A percentile compares a stretch with the other conserved stretches of the same genome.
Conservation (phyloP, 257 asterid genomes). For the Penstemon davidsonii region DNA sequence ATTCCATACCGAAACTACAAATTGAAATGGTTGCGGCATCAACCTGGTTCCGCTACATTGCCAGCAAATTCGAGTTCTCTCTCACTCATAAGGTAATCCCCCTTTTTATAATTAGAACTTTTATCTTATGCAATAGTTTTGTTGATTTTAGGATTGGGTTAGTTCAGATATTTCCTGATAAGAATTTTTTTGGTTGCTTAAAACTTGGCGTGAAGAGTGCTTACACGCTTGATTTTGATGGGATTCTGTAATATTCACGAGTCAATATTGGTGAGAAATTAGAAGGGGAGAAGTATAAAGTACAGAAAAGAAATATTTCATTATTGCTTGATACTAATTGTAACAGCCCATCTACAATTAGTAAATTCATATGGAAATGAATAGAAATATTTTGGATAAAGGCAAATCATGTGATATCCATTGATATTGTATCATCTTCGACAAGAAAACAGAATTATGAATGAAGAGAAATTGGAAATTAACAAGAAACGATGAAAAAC, state of each 20-base stretch:
- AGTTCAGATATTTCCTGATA: not conserved
- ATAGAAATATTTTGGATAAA: no score
- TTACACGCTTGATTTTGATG: slow-evolving; percentile 10
- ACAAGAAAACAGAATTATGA: no score
- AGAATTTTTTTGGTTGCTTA: not conserved
- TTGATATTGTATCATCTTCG: no score
- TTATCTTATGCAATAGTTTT: not conserved
- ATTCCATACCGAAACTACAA: not conserved
- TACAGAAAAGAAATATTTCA: no score
- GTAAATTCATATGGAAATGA: no score
- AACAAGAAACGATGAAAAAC: no score
- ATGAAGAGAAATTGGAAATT: no score
- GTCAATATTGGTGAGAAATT: not conserved
- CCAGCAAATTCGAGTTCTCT: slow-evolving; percentile 48
- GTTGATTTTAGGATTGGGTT: slow-evolving; percentile 1
- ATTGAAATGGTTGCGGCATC: slow-evolving; percentile 59
- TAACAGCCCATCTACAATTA: no score
- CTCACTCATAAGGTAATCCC: slow-evolving; percentile 50
- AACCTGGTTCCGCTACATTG: slow-evolving; percentile 63
- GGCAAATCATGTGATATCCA: no score
- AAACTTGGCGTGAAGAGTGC: not conserved
- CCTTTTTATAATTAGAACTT: not conserved
- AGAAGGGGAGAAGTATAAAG: no score
- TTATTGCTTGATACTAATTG: no score
- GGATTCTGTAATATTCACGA: not conserved